These are phyloP conservation scores for Akebia trifoliata DNA, from an alignment of 164 flowering plant species.

Conservation along the genomic window DNA sequence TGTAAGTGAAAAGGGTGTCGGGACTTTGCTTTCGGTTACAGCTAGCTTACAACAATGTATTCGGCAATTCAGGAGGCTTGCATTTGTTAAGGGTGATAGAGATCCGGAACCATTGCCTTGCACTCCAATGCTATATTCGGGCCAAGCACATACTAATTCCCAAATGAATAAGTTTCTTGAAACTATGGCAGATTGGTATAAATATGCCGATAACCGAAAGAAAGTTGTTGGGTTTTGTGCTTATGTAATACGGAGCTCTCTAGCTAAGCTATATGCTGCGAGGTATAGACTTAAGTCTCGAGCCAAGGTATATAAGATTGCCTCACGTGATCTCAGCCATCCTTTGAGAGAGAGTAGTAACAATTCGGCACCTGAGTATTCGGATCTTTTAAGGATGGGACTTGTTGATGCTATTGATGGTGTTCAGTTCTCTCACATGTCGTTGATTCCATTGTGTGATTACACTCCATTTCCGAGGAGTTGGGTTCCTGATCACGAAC, in stretches of 20 bases:
- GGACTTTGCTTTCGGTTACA: conserved; percentile 91
- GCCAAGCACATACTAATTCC: conserved; percentile 91
- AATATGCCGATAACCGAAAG: conserved; percentile 92
- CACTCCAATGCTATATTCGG: conserved; percentile 87
- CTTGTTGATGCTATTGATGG: conserved; percentile 85
- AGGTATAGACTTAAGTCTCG: conserved; percentile 89
- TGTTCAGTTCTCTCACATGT: conserved; percentile 87
- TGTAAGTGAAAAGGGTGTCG: conserved; percentile 81
- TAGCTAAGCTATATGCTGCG: conserved; percentile 96
- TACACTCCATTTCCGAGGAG: conserved; percentile 82
- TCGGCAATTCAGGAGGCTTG: conserved; percentile 67
- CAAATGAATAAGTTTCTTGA: conserved; percentile 98
- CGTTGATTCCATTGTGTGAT: conserved; percentile 88
- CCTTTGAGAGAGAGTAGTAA: conserved; percentile 67
- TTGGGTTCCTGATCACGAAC: conserved; percentile 91
- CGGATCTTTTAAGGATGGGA: conserved; percentile 93
- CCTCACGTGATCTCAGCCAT: conserved; percentile 76
- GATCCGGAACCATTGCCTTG: conserved; percentile 99
- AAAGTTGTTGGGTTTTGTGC: conserved; percentile 98
- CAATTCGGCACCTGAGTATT: conserved; percentile 75
- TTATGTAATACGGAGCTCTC: conserved; percentile 84
- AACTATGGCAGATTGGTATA: conserved; percentile 97
- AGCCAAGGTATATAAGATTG: conserved; percentile 85
- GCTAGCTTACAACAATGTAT: conserved; percentile 86
- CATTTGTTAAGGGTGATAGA: conserved; percentile 82